Evolutionary conservation across 495 filamentous ascomycete species (phyloP), one percentile per base, ranked within the genome.

Genomic region (Durotheca rogersii): DNA sequence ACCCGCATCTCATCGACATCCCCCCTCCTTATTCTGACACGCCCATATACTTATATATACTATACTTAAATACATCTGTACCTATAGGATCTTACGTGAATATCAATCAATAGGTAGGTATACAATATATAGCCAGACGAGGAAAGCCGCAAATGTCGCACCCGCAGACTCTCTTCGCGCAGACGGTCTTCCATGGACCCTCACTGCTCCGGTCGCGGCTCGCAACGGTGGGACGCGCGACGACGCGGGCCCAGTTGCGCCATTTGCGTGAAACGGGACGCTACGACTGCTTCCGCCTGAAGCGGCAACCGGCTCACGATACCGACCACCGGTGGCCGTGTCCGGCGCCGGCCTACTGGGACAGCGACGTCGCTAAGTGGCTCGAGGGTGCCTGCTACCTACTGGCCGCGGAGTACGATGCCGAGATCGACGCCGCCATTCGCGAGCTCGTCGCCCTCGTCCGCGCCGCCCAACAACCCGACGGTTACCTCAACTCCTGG

Each of bases 401-500:
- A 43, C 62, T 81, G 7, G 50, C 51, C n/a, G 67, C 74, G 42
- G 47, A 45, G 44, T 47, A 74, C 6, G 62, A 75, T 14, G 58
- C 52, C 0, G 72, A 74, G 40, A 65, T 83, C 31, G 73, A 79
- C 45, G 66, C 53, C 0, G 78, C 78, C 5, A 73, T 84, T 4
- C 57, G 71, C 19, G 78, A 84, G 50, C 59, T 81, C 35, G 79
- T 78, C 7, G 65, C 71, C 6, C 81, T 80, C 76, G 80, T 83
- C 15, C 54, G 69, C 4, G 58, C 36, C 4, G 79, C 81, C 0
- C 80, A 84, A 63, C 72, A 78, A 19, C 51, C 60, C 6, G 81
- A 82, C 56, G 80, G 81, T 2, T 84, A 84, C 50, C 45, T 84
- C 19, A 82, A 83, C 57, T 74, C 80, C 9, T 78, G 82, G 57